Conservation (phyloP, 2,329 filamentous ascomycete species). For the Coniochaeta pulveracea region DNA sequence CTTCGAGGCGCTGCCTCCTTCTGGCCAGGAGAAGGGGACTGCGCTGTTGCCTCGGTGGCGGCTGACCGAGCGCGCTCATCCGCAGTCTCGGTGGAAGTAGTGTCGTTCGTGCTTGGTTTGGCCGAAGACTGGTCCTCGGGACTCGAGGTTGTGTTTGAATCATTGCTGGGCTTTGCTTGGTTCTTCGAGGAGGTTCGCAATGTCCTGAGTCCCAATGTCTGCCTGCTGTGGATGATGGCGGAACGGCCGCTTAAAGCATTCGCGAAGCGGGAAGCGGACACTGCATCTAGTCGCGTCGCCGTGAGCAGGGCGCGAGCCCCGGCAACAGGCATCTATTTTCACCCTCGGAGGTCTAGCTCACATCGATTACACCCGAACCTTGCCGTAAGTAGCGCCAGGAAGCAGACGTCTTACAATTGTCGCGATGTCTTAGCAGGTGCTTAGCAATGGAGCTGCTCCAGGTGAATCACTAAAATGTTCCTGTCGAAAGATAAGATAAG, state of each 20-base stretch:
- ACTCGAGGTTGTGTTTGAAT: background rate
- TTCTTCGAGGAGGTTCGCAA: background rate
- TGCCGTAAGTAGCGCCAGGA: too few relatives aligned
- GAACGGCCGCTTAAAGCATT: constrained; percentile 1
- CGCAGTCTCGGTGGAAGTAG: background rate
- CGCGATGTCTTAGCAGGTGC: too few relatives aligned
- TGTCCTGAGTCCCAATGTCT: background rate
- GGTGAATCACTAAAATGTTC: too few relatives aligned
- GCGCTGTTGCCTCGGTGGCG: background rate
- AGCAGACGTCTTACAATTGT: too few relatives aligned
- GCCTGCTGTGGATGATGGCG: background rate
- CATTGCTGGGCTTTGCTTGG: background rate
- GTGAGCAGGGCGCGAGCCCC: constrained; percentile 15
- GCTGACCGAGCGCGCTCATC: background rate
- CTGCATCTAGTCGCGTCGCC: constrained; percentile 8
- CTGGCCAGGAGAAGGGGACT: background rate
- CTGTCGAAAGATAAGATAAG: too few relatives aligned
- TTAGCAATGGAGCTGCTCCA: too few relatives aligned
- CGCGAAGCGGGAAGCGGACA: constrained; percentile 9
- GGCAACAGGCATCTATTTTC: constrained; percentile 15
- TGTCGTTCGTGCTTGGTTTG: background rate
- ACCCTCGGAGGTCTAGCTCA: too few relatives aligned
- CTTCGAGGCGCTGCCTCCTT: constrained; percentile 2
- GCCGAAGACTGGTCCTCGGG: background rate
- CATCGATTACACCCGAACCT: too few relatives aligned